These are phyloP conservation scores for Juglanconis oblonga DNA, from an alignment of 2,329 filamentous ascomycete genomes.

Conservation along the genomic window DNA sequence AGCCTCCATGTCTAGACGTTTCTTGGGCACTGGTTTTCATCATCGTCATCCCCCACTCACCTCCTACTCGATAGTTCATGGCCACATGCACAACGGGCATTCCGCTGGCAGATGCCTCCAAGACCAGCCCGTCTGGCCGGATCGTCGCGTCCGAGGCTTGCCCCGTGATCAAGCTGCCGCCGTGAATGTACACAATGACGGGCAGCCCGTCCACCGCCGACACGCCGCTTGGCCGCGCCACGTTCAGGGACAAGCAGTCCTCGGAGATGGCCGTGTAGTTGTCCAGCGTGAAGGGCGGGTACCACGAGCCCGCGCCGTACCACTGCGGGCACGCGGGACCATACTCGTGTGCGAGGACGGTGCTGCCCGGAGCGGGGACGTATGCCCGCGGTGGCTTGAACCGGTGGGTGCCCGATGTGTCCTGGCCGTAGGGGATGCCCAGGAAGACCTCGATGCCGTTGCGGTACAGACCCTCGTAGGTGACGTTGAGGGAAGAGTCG, in stretches of 20 bases:
- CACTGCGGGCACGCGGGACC: constrained; percentile 44
- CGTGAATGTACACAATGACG: constrained; percentile 28
- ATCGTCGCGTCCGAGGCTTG: constrained; percentile 24
- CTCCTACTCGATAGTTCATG: constrained; percentile 25
- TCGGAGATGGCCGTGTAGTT: constrained; percentile 14
- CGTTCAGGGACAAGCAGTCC: constrained; percentile 15
- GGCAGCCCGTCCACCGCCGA: constrained; percentile 20
- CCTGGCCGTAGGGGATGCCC: constrained; percentile 44
- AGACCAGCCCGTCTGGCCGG: constrained; percentile 35
- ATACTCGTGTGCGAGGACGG: constrained; percentile 36
- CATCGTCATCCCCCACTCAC: constrained; percentile 16
- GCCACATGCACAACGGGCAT: constrained; percentile 18
- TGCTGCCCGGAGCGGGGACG: constrained; percentile 28
- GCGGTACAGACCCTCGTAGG: constrained; percentile 39
- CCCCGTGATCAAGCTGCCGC: constrained; percentile 22
- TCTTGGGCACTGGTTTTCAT: background rate
- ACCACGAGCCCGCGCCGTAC: constrained; percentile 25
- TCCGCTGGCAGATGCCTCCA: constrained; percentile 35
- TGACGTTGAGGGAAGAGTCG: constrained; percentile 25
- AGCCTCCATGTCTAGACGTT: background rate
- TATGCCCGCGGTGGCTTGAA: constrained; percentile 43
- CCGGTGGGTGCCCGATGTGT: constrained; percentile 41
- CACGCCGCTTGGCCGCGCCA: constrained; percentile 8
- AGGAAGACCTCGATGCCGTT: constrained; percentile 46
- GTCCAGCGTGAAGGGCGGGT: constrained; percentile 20